Base-by-base conservation (phyloP, 1,139 yeast species). In the Geotrichum phurueaensis region DNA sequence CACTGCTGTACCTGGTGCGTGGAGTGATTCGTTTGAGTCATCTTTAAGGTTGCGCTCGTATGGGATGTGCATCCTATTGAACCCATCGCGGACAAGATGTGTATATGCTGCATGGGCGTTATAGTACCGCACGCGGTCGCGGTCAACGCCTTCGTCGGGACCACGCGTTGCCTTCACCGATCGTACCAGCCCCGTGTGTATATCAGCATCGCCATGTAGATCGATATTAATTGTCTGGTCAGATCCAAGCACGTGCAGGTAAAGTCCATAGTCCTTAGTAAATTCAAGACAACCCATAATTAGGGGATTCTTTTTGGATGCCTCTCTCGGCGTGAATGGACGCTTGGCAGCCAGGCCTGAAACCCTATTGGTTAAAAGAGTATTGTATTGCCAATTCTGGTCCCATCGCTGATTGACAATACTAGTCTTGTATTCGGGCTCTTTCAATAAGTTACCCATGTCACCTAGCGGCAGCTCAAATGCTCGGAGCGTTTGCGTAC, bases 271-370 rank as follows among this genome's bases (percentile, higher is more conserved):
- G 22, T 59, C 61, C 20, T 27, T 33, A 9, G 59, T 36, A 29
- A 47, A 59, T 45, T 59, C 54, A 15, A 59, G 47, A 5, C 59
- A 58, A 20, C 59, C 61, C 51, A 59, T 45, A 2, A 56, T 10
- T n/a, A 39, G n/a, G 10, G 47, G 47, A 6, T 39, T 39, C 47
- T 22, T n/a, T 9, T 39, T 39, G 47, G 20, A n/a, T 39, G 47
- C 47, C 10, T 20, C n/a, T 20, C 47, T 20, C 20, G 47, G 47
- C 3, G 47, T 39, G 47, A 39, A 39, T 7, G 47, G 47, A 15
- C 43, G 43, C 43, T n/a, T 10, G 9, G 31, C 9, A 10, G 31
- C 5, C 3, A 10, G 31, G 47, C 47, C 22, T 4, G 47, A n/a
- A n/a, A n/a, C n/a, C n/a, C n/a, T 12, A 33, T 5, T n/a, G 6